Evolutionary conservation across 768 basidiomycete species (phyloP).

Genomic region (Phallus indusiatus): DNA sequence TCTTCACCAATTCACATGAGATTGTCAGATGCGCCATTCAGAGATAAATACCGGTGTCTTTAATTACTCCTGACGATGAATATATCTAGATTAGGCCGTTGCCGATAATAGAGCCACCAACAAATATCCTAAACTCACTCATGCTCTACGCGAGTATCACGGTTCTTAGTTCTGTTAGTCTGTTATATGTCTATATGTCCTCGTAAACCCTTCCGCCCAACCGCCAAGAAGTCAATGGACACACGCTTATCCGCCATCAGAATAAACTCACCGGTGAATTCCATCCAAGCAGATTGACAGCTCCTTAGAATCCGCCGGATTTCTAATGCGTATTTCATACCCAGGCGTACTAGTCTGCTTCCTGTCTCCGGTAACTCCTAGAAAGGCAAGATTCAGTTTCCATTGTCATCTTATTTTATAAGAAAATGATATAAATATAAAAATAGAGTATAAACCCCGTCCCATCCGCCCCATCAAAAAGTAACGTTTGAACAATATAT

Average conservation of each 20-base stretch:
- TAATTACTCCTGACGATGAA: no score
- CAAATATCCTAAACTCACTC: no score
- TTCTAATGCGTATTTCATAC: slow-evolving; percentile 2
- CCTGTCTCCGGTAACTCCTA: background rate
- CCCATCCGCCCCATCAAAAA: background rate
- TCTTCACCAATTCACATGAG: no score
- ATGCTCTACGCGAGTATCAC: no score
- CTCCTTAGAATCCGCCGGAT: background rate
- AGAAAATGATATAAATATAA: background rate
- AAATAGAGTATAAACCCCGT: background rate
- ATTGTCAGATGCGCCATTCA: no score
- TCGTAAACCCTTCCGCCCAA: background rate
- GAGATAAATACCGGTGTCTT: no score
- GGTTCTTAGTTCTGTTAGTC: background rate
- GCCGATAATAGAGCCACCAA: no score
- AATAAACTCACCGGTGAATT: background rate
- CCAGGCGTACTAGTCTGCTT: background rate
- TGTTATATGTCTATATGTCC: background rate
- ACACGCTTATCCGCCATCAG: background rate
- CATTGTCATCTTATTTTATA: background rate
- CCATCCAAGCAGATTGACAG: background rate
- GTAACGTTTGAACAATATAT: no score
- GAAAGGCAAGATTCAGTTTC: background rate
- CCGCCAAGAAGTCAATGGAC: background rate
- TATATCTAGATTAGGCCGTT: no score